Conservation (phyloP, 164 flowering plant species). For the Saururus chinensis region DNA sequence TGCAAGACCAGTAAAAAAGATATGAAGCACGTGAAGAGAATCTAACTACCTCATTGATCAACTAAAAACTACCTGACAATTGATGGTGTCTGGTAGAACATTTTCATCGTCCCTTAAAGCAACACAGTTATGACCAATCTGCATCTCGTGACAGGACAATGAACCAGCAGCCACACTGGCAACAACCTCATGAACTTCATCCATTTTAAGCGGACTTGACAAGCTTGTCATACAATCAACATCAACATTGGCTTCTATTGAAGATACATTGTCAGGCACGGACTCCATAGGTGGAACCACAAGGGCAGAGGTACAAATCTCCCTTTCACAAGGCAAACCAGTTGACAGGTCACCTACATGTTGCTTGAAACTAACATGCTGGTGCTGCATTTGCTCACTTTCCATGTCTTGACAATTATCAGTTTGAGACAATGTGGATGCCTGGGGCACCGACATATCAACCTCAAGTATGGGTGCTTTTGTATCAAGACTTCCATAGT, state of each 20-base stretch:
- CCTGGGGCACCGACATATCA: not conserved
- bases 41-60: not conserved
- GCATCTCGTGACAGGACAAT: not conserved
- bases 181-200: not conserved
- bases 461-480: not conserved
- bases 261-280: not conserved
- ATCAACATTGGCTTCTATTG: not conserved
- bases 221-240: not conserved
- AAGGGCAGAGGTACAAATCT: not conserved
- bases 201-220: not conserved
- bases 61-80: not conserved
- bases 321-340: not conserved
- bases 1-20: not conserved
- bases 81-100: not conserved
- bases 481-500: not conserved
- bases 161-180: not conserved
- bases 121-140: not conserved
- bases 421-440: not conserved
- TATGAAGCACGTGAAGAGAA: no score
- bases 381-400: not conserved
- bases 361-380: not conserved
- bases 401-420: not conserved
- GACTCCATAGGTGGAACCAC: not conserved
- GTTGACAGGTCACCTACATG: not conserved
- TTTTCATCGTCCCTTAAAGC: not conserved